Base-by-base conservation (phyloP, 768 basidiomycete species). In the Sporobolomyces phaffii region DNA sequence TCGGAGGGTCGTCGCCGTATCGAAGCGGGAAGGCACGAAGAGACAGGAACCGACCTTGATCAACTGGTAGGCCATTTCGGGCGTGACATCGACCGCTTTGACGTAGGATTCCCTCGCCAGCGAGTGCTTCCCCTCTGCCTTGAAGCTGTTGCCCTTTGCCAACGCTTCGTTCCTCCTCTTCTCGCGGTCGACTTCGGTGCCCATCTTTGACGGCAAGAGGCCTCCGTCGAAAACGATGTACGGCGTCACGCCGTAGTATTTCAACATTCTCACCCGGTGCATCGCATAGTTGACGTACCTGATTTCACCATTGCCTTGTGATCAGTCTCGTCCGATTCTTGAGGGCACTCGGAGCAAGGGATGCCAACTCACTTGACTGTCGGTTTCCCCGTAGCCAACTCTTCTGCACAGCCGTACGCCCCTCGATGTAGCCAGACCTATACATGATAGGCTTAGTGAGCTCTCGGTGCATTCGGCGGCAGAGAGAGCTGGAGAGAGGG, bases 201-300 rank as follows among this genome's bases (percentile, higher is more conserved):
- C 86, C 76, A 84, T 86, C 82, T 99, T 99, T 20, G 94, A 93
- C 11, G 92, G 92, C 34, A 99, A 83, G 14, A 89, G 89, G 0
- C 94, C 94, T 20, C 96, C 96, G 75, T 98, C 96, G 73, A 99
- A 94, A 22, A 99, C 96, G 29, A 99, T 80, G 77, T 89, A 91
- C 1, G 96, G 94, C 56, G 83, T 83, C 65, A 98, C 89, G 28
- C 85, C 84, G 77, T 90, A 82, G 78, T 98, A 86, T 67, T 85
- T 84, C 56, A 99, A 79, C 60, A 98, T 83, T 33, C 91, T 84
- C 48, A 98, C 86, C 36, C 88, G 85, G 72, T 90, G 86, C 91
- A 98, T 94, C 43, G 87, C 87, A 79, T 94, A 99, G 77, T 94
- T 87, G 65, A 98, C 91, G 81, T 96, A 97, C 80, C 93, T 94